Evolutionary conservation across 306 rosid genomes (phyloP).

Genomic region (Fragaria nilgerrensis): DNA sequence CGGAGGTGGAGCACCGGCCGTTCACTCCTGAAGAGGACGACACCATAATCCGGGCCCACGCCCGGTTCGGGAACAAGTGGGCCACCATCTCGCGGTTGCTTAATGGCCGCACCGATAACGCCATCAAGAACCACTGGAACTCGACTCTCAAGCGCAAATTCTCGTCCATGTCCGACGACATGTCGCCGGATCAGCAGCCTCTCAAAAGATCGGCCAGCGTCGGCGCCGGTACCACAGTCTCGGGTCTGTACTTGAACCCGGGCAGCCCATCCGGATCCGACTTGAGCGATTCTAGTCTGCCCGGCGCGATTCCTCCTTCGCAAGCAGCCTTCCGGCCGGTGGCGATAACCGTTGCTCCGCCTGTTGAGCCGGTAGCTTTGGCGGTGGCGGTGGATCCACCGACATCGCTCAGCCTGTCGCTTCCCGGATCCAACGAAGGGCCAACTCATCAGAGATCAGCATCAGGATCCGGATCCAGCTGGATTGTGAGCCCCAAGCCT

Average conservation of each 20-base stretch:
- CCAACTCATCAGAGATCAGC: constrained; percentile 13
- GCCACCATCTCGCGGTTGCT: constrained; percentile 78
- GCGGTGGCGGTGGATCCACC: constrained; percentile 47
- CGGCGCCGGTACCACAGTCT: constrained; percentile 36
- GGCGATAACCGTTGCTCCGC: constrained; percentile 16
- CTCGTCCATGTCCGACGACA: constrained; percentile 40
- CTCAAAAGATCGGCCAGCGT: constrained; percentile 69
- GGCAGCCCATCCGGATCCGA: constrained; percentile 71
- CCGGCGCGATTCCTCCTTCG: constrained; percentile 27
- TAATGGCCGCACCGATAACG: constrained; percentile 88
- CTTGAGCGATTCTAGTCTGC: constrained; percentile 62
- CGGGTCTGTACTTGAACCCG: constrained; percentile 43
- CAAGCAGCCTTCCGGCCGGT: constrained; percentile 13
- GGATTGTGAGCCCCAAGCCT: constrained; percentile 4
- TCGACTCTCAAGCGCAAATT: constrained; percentile 81
- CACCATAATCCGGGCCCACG: constrained; percentile 55
- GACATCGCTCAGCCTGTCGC: constrained; percentile 62
- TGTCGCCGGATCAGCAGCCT: constrained; percentile 44
- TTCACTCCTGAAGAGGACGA: constrained; percentile 70
- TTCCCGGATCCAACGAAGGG: constrained; percentile 54
- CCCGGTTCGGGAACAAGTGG: constrained; percentile 74
- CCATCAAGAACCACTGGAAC: constrained; percentile 89
- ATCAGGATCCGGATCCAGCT: constrained; percentile 15
- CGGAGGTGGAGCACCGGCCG: constrained; percentile 71
- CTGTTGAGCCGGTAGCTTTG: neutral